Percentiles rank a stretch among this genome's conserved stretches.
phyloP scores from a whole-genome alignment of 1,284 basidiomycete species.

The Schizophyllum amplum region DNA sequence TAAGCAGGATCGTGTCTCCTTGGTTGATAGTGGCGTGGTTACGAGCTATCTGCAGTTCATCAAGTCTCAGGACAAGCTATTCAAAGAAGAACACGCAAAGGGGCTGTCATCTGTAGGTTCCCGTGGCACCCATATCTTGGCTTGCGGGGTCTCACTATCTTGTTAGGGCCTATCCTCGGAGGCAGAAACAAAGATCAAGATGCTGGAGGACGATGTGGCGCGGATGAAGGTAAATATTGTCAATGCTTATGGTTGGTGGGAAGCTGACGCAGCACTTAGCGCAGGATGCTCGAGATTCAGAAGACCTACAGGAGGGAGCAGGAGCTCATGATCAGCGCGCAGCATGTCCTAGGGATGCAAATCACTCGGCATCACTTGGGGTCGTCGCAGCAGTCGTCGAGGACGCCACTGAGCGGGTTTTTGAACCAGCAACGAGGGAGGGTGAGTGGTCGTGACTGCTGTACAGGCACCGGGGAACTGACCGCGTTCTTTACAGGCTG shows the following conservation, averaged over 20 bases:
- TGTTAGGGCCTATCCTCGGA: slow-evolving; percentile 60
- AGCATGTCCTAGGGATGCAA: slow-evolving; percentile 65
- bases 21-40: background rate
- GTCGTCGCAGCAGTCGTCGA: slow-evolving; percentile 15
- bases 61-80: slow-evolving; percentile 84
- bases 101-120: slow-evolving; percentile 22
- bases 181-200: slow-evolving; percentile 62
- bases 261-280: slow-evolving; percentile 26
- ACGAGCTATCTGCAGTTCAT: slow-evolving; percentile 63
- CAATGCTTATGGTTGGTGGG: background rate
- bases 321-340: slow-evolving; percentile 68
- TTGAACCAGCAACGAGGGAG: background rate
- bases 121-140: slow-evolving; percentile 22
- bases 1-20: slow-evolving; percentile 26
- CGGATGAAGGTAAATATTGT: slow-evolving; percentile 43
- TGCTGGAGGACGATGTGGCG: slow-evolving; percentile 62
- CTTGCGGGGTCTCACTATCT: background rate
- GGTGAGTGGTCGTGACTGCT: background rate
- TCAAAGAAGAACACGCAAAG: slow-evolving; percentile 67
- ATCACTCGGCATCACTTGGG: slow-evolving; percentile 43
- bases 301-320: slow-evolving; percentile 69
- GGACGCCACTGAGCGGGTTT: background rate
- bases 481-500: background rate
- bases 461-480: background rate
- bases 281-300: slow-evolving; percentile 44